A percentile compares a stretch with the other conserved stretches of the same genome.
Evolutionary conservation across 2,329 filamentous ascomycete species (phyloP).

Genomic region (Neofusicoccum kwambonambiense): DNA sequence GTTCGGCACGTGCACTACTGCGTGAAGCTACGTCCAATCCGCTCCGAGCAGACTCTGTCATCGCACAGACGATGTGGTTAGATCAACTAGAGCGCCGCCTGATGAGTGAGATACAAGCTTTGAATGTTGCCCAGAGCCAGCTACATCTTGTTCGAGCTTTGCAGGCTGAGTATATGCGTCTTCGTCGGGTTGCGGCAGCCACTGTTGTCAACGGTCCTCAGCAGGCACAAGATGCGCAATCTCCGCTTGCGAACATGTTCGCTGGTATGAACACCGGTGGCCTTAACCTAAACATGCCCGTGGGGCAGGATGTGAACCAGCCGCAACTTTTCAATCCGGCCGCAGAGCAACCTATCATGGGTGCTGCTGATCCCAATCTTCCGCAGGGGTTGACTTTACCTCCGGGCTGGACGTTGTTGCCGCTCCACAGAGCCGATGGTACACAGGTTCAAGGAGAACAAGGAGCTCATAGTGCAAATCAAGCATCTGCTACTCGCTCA

Average conservation of each 20-base stretch:
- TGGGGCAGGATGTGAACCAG: constrained; percentile 23
- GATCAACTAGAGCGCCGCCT: constrained; percentile 67
- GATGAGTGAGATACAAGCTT: constrained; percentile 62
- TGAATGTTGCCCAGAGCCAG: constrained; percentile 66
- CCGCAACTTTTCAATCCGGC: constrained; percentile 14
- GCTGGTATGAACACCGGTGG: constrained; percentile 28
- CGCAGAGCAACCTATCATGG: constrained; percentile 30
- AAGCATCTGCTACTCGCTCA: background rate
- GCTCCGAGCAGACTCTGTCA: constrained; percentile 16
- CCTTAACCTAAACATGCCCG: constrained; percentile 26
- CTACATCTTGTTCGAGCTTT: constrained; percentile 62
- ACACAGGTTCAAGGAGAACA: background rate
- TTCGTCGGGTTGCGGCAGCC: constrained; percentile 10
- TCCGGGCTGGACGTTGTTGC: constrained; percentile 36
- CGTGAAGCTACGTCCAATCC: constrained; percentile 10
- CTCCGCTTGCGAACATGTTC: constrained; percentile 32
- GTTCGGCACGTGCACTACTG: background rate
- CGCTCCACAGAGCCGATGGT: constrained; percentile 1
- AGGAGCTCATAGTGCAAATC: background rate
- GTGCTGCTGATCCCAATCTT: constrained; percentile 35
- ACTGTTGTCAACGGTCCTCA: constrained; percentile 23
- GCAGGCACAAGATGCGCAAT: constrained; percentile 26
- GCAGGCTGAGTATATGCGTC: constrained; percentile 17
- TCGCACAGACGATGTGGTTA: constrained; percentile 59
- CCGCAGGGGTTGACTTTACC: constrained; percentile 37